Evolutionary conservation across 495 filamentous ascomycete species (phyloP).

Genomic region (Thozetella sp.): DNA sequence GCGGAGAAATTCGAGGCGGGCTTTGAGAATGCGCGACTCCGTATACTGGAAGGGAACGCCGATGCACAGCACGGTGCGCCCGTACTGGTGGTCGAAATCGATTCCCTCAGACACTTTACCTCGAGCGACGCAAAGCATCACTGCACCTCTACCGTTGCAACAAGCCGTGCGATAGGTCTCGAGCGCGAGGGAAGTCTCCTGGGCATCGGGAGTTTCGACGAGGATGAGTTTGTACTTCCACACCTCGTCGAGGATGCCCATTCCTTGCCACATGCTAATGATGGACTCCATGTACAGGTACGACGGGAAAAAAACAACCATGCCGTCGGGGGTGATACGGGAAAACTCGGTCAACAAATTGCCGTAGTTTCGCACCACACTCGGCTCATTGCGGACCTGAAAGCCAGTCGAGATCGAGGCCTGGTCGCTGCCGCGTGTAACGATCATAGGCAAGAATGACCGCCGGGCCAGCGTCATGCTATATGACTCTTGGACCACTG

Average conservation of each 20-base stretch:
- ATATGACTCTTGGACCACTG: constrained; percentile 95
- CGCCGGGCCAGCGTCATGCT: constrained; percentile 93
- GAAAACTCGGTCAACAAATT: constrained; percentile 90
- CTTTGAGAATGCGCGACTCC: constrained; percentile 95
- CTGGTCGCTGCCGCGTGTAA: constrained; percentile 93
- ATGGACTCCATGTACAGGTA: constrained; percentile 99
- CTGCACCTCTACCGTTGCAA: constrained; percentile 92
- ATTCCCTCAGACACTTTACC: constrained; percentile 98
- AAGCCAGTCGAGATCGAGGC: constrained; percentile 88
- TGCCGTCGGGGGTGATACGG: constrained; percentile 91
- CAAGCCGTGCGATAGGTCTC: constrained; percentile 98
- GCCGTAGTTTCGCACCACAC: constrained; percentile 94
- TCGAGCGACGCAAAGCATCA: constrained; percentile 91
- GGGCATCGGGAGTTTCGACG: constrained; percentile 95
- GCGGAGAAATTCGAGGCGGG: constrained; percentile 90
- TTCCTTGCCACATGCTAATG: constrained; percentile 98
- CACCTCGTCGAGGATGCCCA: constrained; percentile 95
- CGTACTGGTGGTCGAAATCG: constrained; percentile 99
- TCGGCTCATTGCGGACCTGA: constrained; percentile 91
- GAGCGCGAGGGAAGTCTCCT: constrained; percentile 93
- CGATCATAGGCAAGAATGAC: constrained; percentile 96
- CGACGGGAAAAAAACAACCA: constrained; percentile 98
- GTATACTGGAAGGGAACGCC: constrained; percentile 99
- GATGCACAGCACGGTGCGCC: constrained; percentile 93
- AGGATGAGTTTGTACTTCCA: constrained; percentile 99